A percentile compares a stretch with the other conserved stretches of the same genome.
Evolutionary conservation across 2,329 filamentous ascomycete species (phyloP).

Genomic region (Ophioceras dolichostomum): DNA sequence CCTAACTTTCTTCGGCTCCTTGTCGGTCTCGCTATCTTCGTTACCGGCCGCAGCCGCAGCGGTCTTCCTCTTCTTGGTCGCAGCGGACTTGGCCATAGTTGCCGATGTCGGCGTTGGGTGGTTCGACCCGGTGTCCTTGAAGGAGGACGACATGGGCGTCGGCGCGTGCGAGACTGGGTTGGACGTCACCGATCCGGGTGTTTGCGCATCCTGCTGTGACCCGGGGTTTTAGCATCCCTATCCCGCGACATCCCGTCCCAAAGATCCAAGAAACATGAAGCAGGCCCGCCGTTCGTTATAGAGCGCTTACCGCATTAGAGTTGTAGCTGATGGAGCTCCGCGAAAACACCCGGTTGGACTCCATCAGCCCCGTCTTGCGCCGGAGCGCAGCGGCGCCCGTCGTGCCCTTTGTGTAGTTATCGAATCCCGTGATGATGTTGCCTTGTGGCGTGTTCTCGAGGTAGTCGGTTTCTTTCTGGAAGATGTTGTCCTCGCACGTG

Average conservation of each 20-base stretch:
- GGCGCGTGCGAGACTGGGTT: conserved; percentile 36
- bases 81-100: conserved; percentile 26
- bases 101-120: conserved; percentile 44
- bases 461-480: conserved; percentile 73
- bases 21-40: conserved; percentile 46
- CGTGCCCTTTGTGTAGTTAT: conserved; percentile 91
- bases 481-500: conserved; percentile 62
- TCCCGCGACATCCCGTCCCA: background rate
- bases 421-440: conserved; percentile 96
- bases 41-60: conserved; percentile 18
- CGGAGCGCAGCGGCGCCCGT: conserved; percentile 50
- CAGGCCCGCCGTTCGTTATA: too few species aligned
- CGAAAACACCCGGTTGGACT: conserved; percentile 65
- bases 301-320: too few species aligned
- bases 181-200: conserved; percentile 27
- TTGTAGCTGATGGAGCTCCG: conserved; percentile 52
- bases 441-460: conserved; percentile 80
- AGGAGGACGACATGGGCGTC: conserved; percentile 42
- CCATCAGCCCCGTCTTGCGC: conserved; percentile 51
- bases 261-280: too few species aligned
- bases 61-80: conserved; percentile 41
- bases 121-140: conserved; percentile 32
- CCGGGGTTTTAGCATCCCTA: too few species aligned
- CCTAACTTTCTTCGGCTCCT: conserved; percentile 40
- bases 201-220: conserved; percentile 15